Conservation (phyloP, 257 asterid genomes). For the Schizonepeta tenuifolia region DNA sequence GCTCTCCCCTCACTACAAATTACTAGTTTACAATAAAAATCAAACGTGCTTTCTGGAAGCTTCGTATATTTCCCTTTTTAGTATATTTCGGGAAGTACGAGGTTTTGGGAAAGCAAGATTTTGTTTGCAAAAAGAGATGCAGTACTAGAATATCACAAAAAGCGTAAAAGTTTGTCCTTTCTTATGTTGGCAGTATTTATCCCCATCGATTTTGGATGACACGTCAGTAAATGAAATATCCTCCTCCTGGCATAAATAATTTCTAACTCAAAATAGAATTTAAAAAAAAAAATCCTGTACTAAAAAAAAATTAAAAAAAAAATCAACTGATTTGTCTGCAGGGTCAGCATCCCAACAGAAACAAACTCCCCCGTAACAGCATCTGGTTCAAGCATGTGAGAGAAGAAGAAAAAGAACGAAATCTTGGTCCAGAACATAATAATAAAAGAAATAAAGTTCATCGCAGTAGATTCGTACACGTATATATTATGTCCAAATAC, state of each 20-base stretch:
- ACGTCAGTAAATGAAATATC: constrained; percentile 35
- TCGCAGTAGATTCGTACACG: too few relatives aligned
- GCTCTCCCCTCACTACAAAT: too few relatives aligned
- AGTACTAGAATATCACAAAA: constrained; percentile 15
- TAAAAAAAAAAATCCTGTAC: too few relatives aligned
- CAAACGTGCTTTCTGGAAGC: constrained; percentile 30
- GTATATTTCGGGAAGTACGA: constrained; percentile 35
- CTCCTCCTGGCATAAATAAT: background rate
- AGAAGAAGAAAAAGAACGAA: background rate
- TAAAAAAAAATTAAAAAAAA: too few relatives aligned
- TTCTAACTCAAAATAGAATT: background rate
- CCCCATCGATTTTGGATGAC: constrained; percentile 14
- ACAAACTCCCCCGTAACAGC: constrained; percentile 14
- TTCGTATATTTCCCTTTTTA: constrained; percentile 31
- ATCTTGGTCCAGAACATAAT: background rate
- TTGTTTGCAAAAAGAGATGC: constrained; percentile 24
- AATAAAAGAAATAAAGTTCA: constrained; percentile 11
- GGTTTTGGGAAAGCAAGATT: constrained; percentile 28
- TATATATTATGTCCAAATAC: too few relatives aligned
- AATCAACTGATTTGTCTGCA: background rate
- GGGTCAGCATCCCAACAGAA: background rate
- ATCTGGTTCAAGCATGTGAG: constrained; percentile 34
- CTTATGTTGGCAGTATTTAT: too few relatives aligned
- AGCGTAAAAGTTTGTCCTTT: background rate
- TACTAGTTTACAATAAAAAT: background rate